Evolutionary conservation across 805 yeast species (phyloP), one percentile per base, ranked within the genome.

Genomic region (Ogataea degrootiae): DNA sequence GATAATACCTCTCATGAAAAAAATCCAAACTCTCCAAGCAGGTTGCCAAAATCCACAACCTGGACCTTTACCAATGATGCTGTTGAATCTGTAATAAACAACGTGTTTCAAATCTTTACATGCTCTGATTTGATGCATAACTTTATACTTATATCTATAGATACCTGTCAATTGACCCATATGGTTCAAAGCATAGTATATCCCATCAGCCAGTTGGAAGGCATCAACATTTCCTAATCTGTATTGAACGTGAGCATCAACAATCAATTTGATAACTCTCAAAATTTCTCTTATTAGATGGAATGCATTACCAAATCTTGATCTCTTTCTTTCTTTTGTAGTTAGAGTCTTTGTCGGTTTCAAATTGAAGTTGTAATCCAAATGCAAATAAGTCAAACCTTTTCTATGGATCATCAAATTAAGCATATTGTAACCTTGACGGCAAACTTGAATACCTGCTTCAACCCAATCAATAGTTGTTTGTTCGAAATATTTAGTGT

Each of bases 1-100:
- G 22, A 90, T 84, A 16, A 83, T 83, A 17, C 99, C 99, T 56
- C 99, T 75, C 69, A 94, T 67, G 66, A 92, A 92, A 45, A 82
- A 86, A 1, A 94, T 71, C 99, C 99, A 94, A 1, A 91, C 92
- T 56, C 97, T 73, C 99, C 98, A 94, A 1, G 97, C 87, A 0
- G 99, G 99, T 61, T 94, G 98, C 99, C 99, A 94, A 65, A 94
- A 87, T 1, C 99, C 99, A 70, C 96, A 87, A 0, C 99, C 99
- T 1, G 99, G 98, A 2, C 99, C 99, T 61, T 92, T 94, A 0
- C 97, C 97, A 23, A 94, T 86, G n/a, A 79, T 72, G 35, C 75
- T 73, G 61, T 94, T 94, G 70, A 94, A 94, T 51, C 85, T 74
- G 53, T 87, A 76, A 61, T 94, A 94, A 0, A 94, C 85, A 6